A percentile compares a stretch with the other conserved stretches of the same genome.
Conservation (phyloP, 1,284 basidiomycete genomes). For the Neotropicomus parvogracilis region DNA sequence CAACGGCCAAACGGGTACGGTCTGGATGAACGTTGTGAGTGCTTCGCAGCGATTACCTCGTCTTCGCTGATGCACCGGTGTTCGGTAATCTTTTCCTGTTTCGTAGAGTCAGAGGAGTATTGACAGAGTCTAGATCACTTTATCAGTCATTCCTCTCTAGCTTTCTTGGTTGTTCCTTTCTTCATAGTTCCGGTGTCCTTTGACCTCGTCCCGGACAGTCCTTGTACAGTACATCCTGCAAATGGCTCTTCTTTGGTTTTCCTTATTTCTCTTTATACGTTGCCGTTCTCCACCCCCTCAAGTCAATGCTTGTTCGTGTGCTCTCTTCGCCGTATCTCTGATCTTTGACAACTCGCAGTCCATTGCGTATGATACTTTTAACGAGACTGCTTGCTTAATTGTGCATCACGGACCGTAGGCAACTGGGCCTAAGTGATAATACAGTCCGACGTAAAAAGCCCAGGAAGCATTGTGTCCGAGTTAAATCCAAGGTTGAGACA, state of each 20-base stretch:
- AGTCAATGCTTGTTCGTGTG: constrained; percentile 10
- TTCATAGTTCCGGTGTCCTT: constrained; percentile 5
- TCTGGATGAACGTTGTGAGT: constrained; percentile 43
- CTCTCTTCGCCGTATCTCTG: constrained; percentile 2
- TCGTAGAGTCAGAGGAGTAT: constrained; percentile 30
- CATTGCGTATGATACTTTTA: constrained; percentile 21
- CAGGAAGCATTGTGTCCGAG: background rate
- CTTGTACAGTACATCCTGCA: constrained; percentile 27
- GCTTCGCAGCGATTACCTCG: constrained; percentile 27
- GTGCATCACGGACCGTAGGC: constrained; percentile 4
- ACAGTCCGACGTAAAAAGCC: background rate
- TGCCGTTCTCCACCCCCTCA: constrained; percentile 3
- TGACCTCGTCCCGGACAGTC: constrained; percentile 14
- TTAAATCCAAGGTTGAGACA: background rate
- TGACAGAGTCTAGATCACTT: constrained; percentile 15
- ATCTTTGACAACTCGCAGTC: background rate
- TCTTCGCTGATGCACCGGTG: constrained; percentile 31
- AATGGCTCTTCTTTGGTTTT: constrained; percentile 12
- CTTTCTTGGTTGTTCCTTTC: constrained; percentile 3
- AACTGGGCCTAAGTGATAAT: constrained; percentile 1
- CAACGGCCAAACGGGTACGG: constrained; percentile 32
- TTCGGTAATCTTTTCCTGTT: constrained; percentile 1
- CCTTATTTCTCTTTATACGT: constrained; percentile 37
- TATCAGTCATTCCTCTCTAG: background rate
- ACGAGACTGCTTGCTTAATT: constrained; percentile 20